Percentiles rank a stretch among this genome's conserved stretches.
Conservation (phyloP, 2,329 filamentous ascomycete species). For the Diaporthe sp. region DNA sequence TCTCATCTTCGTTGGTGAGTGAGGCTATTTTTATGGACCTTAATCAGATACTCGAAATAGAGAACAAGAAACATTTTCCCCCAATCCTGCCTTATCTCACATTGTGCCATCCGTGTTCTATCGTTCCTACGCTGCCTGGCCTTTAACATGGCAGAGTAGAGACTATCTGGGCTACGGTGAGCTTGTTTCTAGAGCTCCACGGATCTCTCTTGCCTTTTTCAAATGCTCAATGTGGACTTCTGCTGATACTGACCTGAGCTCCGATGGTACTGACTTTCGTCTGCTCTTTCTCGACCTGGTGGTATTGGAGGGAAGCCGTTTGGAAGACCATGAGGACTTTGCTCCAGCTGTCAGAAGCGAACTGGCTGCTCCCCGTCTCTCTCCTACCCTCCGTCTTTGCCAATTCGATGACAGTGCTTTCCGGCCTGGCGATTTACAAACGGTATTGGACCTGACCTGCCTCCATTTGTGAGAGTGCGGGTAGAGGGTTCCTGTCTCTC, state of each 20-base stretch:
- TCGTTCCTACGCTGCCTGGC: too few relatives aligned
- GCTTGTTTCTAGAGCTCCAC: neutral
- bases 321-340: neutral
- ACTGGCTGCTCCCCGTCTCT: neutral
- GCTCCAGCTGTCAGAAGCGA: neutral
- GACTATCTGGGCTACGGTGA: neutral
- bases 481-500: neutral
- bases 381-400: neutral
- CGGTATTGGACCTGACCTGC: neutral
- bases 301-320: neutral
- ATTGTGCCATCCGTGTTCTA: neutral
- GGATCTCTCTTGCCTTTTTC: neutral
- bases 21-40: slow-evolving; percentile 21
- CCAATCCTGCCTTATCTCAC: neutral
- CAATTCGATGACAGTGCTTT: neutral
- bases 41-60: slow-evolving; percentile 34
- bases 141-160: neutral
- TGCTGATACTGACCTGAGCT: neutral
- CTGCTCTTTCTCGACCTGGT: neutral
- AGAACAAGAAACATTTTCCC: slow-evolving; percentile 21
- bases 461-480: neutral
- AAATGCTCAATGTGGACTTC: too few relatives aligned
- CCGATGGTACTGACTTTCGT: neutral
- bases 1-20: slow-evolving; percentile 37
- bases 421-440: neutral